Percentiles rank a stretch among this genome's conserved stretches.
Conservation (phyloP, 2,329 filamentous ascomycete species). For the Penicillium capsulatum region DNA sequence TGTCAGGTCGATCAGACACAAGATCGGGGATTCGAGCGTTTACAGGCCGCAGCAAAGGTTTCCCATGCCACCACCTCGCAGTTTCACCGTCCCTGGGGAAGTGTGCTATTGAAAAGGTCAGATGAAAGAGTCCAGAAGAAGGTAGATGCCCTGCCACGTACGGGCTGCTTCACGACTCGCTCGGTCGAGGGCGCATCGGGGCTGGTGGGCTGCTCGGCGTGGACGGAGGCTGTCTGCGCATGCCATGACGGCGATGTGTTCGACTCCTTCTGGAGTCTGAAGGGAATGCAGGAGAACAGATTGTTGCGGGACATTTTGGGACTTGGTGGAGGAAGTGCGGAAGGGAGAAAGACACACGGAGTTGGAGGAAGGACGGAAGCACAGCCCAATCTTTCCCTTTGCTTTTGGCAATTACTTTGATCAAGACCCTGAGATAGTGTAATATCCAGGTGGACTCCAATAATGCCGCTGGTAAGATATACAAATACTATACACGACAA, state of each 20-base stretch:
- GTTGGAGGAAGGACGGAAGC: not conserved
- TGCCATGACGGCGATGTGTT: constrained; percentile 18
- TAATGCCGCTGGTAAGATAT: too few species aligned
- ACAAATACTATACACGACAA: too few species aligned
- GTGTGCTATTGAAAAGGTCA: constrained; percentile 5
- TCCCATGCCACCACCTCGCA: constrained; percentile 30
- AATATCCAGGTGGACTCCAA: too few species aligned
- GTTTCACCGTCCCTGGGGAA: constrained; percentile 24
- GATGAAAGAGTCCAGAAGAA: not conserved
- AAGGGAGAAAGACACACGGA: not conserved
- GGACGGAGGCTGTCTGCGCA: constrained; percentile 19
- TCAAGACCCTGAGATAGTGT: too few species aligned
- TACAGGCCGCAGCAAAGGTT: constrained; percentile 34
- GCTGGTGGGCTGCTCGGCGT: constrained; percentile 25
- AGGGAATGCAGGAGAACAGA: too few species aligned
- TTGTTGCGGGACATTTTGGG: constrained; percentile 20
- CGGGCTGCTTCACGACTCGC: constrained; percentile 21
- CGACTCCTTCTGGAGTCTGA: too few species aligned
- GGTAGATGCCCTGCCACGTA: constrained; percentile 12
- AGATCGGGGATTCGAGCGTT: constrained; percentile 5
- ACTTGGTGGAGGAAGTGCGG: not conserved
- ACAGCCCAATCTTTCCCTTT: too few species aligned
- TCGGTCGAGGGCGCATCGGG: constrained; percentile 23
- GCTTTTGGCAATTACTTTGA: too few species aligned
- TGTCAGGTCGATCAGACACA: constrained; percentile 3